Evolutionary conservation across 2,329 filamentous ascomycete species (phyloP).

Genomic region (Colletotrichum limetticola): DNA sequence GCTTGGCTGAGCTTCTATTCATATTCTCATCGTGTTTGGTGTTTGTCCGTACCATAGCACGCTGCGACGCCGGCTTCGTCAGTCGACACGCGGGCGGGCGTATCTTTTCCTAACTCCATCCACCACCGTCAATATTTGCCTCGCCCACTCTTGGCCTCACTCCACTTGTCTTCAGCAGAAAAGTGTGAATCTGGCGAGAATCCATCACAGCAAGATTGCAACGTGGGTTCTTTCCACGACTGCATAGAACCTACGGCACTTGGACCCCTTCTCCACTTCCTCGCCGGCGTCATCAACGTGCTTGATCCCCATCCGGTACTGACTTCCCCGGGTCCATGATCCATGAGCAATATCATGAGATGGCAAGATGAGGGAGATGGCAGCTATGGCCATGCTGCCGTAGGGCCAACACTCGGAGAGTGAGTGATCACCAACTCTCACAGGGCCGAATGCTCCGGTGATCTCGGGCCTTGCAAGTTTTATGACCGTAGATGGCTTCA

Average conservation of each 20-base stretch:
- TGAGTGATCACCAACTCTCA: constrained; percentile 1
- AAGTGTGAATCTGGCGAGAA: constrained; percentile 5
- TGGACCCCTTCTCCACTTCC: constrained; percentile 26
- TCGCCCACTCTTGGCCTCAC: constrained; percentile 5
- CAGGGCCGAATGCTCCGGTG: not conserved
- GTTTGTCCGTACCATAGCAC: not conserved
- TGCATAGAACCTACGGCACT: constrained; percentile 24
- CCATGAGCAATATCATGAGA: not conserved
- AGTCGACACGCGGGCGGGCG: not conserved
- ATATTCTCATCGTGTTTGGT: not conserved
- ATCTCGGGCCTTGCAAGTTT: constrained; percentile 12
- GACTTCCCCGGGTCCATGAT: constrained; percentile 23
- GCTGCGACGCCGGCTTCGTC: constrained; percentile 2
- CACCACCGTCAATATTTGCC: not conserved
- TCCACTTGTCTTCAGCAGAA: constrained; percentile 25
- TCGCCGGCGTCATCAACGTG: constrained; percentile 11
- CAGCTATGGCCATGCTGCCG: not conserved
- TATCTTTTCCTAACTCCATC: not conserved
- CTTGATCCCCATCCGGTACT: constrained; percentile 15
- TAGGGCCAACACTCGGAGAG: not conserved
- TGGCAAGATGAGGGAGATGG: not conserved
- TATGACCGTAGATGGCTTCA: not conserved
- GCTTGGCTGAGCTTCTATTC: not conserved
- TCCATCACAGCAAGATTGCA: constrained; percentile 4
- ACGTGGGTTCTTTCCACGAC: constrained; percentile 11